Evolutionary conservation across 495 filamentous ascomycete genomes (phyloP), one percentile per base, ranked within the genome.

Genomic region (Venustampulla echinocandica): DNA sequence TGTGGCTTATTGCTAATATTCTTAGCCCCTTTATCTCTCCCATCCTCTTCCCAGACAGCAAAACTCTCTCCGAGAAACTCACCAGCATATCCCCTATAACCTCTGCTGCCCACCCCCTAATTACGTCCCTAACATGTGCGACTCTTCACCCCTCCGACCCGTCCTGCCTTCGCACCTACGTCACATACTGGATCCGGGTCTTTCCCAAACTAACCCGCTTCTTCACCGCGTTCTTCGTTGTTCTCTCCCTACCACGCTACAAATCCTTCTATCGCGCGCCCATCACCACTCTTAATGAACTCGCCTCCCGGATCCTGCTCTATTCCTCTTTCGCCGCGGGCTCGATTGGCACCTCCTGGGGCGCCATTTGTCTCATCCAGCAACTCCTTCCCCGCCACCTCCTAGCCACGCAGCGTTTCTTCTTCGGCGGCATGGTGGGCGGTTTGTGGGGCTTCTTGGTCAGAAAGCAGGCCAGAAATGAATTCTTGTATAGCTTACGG

Each of bases 141-240:
- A 71, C 90, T 15, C 77, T 96, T n/a, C 92, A 98, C 62, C 90
- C 92, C 0, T 66, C 74, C 17, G 83, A 89, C 52, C 89, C 92
- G 2, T 90, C 81, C 48, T 98, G 92, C 67, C 71, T 78, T 20
- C 84, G 82, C 14, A 90, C 87, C 1, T 90, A 89, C 67, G 60
- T 95, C 30, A 82, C 83, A 42, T 87, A 89, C 61, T 83, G 84
- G 69, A 72, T 94, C 28, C 78, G 75, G 28, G 81, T 84, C 27
- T 89, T 93, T 61, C 89, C 90, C 0, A 65, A 68, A 5, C 64
- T 93, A n/a, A 77, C 82, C 0, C 81, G 84, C 17, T 77, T 90
- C 65, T 76, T 95, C 61, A 71, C 82, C 1, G 56, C 84, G 14
- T 63, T 88, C 46, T 86, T 82, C 58, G 68, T 81, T 22, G 77